Base-by-base conservation (phyloP, 2,329 filamentous ascomycete species). In the Aschersonia sp. region DNA sequence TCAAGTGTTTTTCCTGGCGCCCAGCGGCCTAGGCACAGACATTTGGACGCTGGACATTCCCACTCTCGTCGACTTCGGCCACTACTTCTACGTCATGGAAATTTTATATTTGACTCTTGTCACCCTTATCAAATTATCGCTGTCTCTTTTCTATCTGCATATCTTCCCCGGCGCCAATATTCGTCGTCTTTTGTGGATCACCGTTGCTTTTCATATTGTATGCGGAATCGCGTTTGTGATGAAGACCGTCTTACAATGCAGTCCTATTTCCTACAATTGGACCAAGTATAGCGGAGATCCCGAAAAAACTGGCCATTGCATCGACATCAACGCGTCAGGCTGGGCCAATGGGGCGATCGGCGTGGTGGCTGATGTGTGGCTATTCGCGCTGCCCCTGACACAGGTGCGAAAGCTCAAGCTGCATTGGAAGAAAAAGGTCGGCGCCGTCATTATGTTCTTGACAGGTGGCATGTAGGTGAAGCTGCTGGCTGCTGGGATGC, bases 111-210 rank as follows among this genome's bases (percentile, higher is more conserved):
- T 72, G 54, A 49, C 57, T 5, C 57, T 65, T 11, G 56, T 70
- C n/a, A 59, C 63, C 35, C 56, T 70, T 45, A 63, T 69, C 29
- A 71, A 73, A 50, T 57, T 69, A 22, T 67, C 70, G 4, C 62
- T 76, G 32, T 60, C 75, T 5, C 60, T 70, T 51, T 71, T 75
- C 57, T 73, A 73, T 53, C 60, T 69, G 32, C 65, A 67, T 44
- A 68, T 75, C 47, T 75, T 75, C 49, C 67, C 67, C 0, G 52
- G 55, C 1, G 52, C 41, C 2, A 47, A 44, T 6, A 60, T 71
- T 31, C 60, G 61, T 14, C 57, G 56, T n/a, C 35, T 66, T 11
- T 56, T 70, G 12, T 62, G 60, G 54, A 59, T 46, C 44, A 66
- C 66, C 1, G 51, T 70, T 31, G 55, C 50, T 14, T 58, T 69